Evolutionary conservation across 352 stramenopile species (phyloP).

Genomic region (Phytophthora hybrid): DNA sequence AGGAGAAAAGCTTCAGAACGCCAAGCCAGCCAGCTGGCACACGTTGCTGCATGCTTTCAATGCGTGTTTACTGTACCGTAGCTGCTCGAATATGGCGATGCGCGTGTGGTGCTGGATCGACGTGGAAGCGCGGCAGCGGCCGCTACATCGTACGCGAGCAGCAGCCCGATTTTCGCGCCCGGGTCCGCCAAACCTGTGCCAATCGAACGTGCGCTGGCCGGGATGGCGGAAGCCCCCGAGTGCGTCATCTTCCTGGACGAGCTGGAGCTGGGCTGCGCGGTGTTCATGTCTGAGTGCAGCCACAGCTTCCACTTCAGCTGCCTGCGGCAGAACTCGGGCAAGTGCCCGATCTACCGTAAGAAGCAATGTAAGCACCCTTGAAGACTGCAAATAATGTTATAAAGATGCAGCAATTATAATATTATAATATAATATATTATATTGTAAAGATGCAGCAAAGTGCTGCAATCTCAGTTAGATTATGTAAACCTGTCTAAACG

Average conservation of each 20-base stretch:
- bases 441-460: no score
- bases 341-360: slow-evolving; percentile 90
- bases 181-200: slow-evolving; percentile 17
- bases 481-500: no score
- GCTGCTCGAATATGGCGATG: slow-evolving; percentile 28
- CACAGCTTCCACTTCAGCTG: slow-evolving; percentile 90
- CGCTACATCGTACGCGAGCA: slow-evolving; percentile 39
- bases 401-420: no score
- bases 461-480: no score
- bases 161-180: slow-evolving; percentile 39
- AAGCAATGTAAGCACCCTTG: no score
- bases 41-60: no score
- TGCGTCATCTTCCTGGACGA: slow-evolving; percentile 90
- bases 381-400: no score
- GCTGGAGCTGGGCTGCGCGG: slow-evolving; percentile 61
- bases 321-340: slow-evolving; percentile 87
- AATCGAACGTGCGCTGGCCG: slow-evolving; percentile 43
- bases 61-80: no score
- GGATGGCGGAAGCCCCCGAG: slow-evolving; percentile 65
- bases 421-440: no score
- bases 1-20: no score
- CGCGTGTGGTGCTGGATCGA: slow-evolving; percentile 81
- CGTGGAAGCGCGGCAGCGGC: slow-evolving; percentile 54
- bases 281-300: slow-evolving; percentile 88
- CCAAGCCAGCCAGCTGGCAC: no score